A percentile compares a stretch with the other conserved stretches of the same genome.
phyloP scores from a whole-genome alignment of 768 basidiomycete genomes.

The Leccinum arenicola region DNA sequence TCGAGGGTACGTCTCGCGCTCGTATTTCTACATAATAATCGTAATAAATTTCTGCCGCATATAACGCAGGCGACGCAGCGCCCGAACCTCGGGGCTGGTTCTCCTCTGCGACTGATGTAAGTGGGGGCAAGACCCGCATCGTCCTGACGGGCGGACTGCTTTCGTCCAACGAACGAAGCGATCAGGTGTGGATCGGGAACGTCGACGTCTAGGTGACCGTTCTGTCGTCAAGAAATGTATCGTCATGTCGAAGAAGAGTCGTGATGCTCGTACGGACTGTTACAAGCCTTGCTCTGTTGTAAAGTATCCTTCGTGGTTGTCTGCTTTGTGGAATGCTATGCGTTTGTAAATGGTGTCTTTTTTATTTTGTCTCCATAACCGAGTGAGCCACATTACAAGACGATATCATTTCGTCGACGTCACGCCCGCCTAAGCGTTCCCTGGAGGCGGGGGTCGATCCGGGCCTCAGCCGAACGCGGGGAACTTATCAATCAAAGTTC shows the following conservation, averaged over 20 bases:
- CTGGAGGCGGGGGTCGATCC: too few species aligned
- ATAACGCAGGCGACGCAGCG: background rate
- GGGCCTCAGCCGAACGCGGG: too few species aligned
- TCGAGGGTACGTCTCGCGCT: background rate
- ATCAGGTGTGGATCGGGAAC: constrained; percentile 41
- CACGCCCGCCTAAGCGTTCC: too few species aligned
- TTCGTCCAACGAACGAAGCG: constrained; percentile 39
- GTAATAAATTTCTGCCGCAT: background rate
- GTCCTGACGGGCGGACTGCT: constrained; percentile 42
- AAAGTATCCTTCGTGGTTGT: background rate
- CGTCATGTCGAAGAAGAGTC: background rate
- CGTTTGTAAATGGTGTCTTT: too few species aligned
- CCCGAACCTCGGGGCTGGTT: constrained; percentile 47
- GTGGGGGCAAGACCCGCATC: constrained; percentile 23
- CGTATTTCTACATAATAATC: background rate
- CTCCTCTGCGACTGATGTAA: constrained; percentile 27
- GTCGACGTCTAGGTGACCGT: constrained; percentile 17
- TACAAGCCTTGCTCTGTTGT: background rate
- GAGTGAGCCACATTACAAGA: too few species aligned
- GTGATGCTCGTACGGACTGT: background rate
- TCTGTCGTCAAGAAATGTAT: background rate
- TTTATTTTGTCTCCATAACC: too few species aligned
- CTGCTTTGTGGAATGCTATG: background rate
- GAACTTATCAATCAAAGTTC: too few species aligned
- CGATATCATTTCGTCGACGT: too few species aligned